Evolutionary conservation across 805 yeast species (phyloP), one percentile per base, ranked within the genome.

Genomic region (Pichia nakasei): DNA sequence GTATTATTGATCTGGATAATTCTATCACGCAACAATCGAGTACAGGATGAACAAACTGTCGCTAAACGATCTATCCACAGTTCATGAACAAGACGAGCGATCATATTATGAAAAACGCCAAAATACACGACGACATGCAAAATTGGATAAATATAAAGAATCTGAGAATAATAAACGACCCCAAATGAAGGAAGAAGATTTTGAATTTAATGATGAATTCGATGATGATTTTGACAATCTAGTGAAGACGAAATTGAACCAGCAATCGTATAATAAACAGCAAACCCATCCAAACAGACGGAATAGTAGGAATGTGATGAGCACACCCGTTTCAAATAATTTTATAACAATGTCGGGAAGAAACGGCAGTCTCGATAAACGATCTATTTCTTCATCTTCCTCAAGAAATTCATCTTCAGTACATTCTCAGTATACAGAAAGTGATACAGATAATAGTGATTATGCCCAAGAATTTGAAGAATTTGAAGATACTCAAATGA

Each of bases 361-460:
- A 17, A 29, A 29, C 4, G 11, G 9, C 21, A 39, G 53, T 29
- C 51, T 55, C 17, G 61, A 52, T 15, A 29, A 29, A 29, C 18
- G 32, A 20, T 58, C 63, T 20, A 31, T 53, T 9, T 58, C 63
- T 4, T 58, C 64, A 0, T 47, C 46, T 9, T 58, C 62, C 5
- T 53, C 60, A 3, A 39, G 44, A 18, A 48, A 35, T 6, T 45
- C 51, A 19, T 42, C 48, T 7, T 44, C 46, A 6, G 13, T 48
- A 3, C 35, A 48, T 21, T 51, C 58, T 1, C 48, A 49, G 17
- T 52, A 45, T 33, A 44, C 57, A 22, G 63, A 60, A 38, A 55
- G 56, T 33, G 64, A 57, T n/a, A 53, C 63, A 0, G 64, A 60
- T 22, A 56, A 59, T 39, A 59, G 63, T 44, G 65, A 60, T 38